Evolutionary conservation across 1,284 basidiomycete species (phyloP).

Genomic region (Anthracocystis walkeri): DNA sequence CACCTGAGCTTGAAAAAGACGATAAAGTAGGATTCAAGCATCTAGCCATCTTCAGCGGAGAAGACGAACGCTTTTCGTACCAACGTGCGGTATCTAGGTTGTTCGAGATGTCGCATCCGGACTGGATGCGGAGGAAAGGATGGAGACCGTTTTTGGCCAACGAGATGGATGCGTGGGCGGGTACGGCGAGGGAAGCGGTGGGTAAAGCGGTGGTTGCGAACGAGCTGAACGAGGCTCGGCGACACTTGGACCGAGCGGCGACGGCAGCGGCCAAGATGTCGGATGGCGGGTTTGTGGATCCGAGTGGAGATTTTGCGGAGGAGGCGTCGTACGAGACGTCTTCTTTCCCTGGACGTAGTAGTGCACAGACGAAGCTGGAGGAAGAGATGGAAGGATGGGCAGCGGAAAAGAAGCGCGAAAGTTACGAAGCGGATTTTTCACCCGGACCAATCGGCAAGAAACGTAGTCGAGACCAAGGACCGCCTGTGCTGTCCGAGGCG

Average conservation of each 20-base stretch:
- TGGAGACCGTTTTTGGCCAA: slow-evolving; percentile 53
- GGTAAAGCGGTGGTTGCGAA: slow-evolving; percentile 26
- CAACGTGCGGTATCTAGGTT: slow-evolving; percentile 78
- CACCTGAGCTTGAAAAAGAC: slow-evolving; percentile 24
- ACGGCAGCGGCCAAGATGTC: slow-evolving; percentile 10
- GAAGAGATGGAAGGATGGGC: slow-evolving; percentile 21
- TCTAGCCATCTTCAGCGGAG: slow-evolving; percentile 77
- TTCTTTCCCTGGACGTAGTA: slow-evolving; percentile 28
- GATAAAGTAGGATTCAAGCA: slow-evolving; percentile 71
- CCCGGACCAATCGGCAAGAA: slow-evolving; percentile 39
- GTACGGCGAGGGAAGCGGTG: slow-evolving; percentile 12
- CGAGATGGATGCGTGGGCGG: slow-evolving; percentile 54
- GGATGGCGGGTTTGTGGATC: slow-evolving; percentile 28
- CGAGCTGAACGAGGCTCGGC: slow-evolving; percentile 20
- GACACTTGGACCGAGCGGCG: slow-evolving; percentile 23
- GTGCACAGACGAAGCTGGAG: slow-evolving; percentile 29
- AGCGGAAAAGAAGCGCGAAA: not conserved
- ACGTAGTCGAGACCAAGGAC: slow-evolving; percentile 34
- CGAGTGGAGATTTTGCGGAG: slow-evolving; percentile 46
- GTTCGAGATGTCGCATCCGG: slow-evolving; percentile 74
- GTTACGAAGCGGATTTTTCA: slow-evolving; percentile 24
- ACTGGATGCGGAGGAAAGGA: slow-evolving; percentile 47
- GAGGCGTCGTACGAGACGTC: slow-evolving; percentile 48
- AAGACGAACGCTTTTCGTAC: slow-evolving; percentile 79
- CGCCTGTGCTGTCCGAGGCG: slow-evolving; percentile 50